Evolutionary conservation across 225 moss, liverwort and hornwort genomes (phyloP).

Genomic region (Polytrichum formosum): DNA sequence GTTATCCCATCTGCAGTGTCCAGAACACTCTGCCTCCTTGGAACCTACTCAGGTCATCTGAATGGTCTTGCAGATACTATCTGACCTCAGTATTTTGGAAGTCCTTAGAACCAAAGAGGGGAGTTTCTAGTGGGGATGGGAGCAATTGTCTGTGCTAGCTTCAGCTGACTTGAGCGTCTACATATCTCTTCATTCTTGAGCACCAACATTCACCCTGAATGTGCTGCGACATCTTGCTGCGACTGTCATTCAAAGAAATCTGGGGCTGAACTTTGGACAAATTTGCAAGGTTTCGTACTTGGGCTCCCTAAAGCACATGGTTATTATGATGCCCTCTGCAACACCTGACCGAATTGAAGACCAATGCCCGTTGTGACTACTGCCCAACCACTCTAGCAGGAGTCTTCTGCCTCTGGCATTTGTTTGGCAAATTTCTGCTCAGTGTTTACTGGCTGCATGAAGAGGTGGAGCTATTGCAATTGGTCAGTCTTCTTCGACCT

Average conservation of each 20-base stretch:
- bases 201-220: constrained; percentile 51
- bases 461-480: not conserved
- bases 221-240: not conserved
- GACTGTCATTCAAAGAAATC: no score
- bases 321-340: constrained; percentile 53
- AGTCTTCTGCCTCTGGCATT: not conserved
- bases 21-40: not conserved
- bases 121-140: constrained; percentile 11
- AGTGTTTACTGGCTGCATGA: not conserved
- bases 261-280: no score
- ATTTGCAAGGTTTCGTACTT: no score
- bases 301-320: constrained; percentile 14
- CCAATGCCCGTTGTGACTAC: constrained; percentile 23
- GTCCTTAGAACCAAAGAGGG: constrained; percentile 6
- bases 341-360: constrained; percentile 48
- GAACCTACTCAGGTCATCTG: not conserved
- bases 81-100: not conserved
- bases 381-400: not conserved
- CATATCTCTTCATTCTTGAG: constrained; percentile 8
- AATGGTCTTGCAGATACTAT: not conserved
- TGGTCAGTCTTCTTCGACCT: not conserved
- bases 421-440: no score
- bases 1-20: not conserved
- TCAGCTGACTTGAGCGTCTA: no score
- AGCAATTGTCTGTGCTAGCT: constrained; percentile 12